Base-by-base conservation (phyloP, 1,284 basidiomycete species). In the Cystobasidiaceae sp. region DNA sequence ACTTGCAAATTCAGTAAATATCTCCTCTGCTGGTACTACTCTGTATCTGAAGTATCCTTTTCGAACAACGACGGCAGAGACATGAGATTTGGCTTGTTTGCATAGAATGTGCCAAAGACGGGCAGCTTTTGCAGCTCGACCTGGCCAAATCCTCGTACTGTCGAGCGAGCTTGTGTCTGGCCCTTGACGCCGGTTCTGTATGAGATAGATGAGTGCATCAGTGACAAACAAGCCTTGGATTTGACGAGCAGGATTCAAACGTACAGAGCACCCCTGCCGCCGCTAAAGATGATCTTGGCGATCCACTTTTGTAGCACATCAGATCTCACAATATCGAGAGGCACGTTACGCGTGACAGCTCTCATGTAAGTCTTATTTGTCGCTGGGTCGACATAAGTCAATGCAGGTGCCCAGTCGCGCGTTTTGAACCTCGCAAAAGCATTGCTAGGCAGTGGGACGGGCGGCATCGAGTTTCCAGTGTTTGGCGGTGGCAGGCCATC, bases 351-450 rank as follows among this genome's bases (percentile, higher is more conserved):
- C 6, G 44, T 43, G 23, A 48, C 34, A 8, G 30, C 34, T 21
- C 32, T 28, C 61, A 64, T 64, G 43, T 56, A 56, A 17, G 61
- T 64, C 21, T 45, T 23, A 41, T 64, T 64, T 15, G 51, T 44
- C 13, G 25, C 44, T 19, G 55, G 55, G 33, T 51, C 48, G 32
- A 33, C 43, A 23, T 15, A 15, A 27, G 72, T 73, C 11, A 33
- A 23, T 11, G 71, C 68, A 6, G 54, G 39, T 49, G 68, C 67
- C 48, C 60, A 65, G 8, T 62, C 51, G 37, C 61, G 37, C 4
- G 69, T 66, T 2, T 55, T 62, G 60, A 73, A 69, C 13, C 72
- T 68, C 2, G 69, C 72, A 46, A 73, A 73, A 25, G 72, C 72
- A 60, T 59, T 69, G 19, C 59, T 50, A 7, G 71, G 72, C 32